Conservation (phyloP, 2,329 filamentous ascomycete species). For the Chlorencoelia australis region DNA sequence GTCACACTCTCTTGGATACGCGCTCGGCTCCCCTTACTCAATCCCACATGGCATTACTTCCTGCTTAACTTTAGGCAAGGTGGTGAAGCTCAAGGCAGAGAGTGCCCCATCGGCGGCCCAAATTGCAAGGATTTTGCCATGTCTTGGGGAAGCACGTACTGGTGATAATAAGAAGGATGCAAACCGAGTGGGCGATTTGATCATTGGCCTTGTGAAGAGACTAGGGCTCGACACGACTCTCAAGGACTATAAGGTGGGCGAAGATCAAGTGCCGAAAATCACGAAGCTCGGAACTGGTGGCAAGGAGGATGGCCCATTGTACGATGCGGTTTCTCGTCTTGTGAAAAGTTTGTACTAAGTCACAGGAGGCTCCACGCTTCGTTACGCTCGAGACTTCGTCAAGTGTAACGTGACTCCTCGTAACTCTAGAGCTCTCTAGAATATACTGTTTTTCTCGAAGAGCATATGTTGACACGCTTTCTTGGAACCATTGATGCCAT, state of each 20-base stretch:
- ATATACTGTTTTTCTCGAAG: too few relatives aligned
- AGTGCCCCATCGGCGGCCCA: background rate
- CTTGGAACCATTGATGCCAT: too few relatives aligned
- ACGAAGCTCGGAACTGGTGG: background rate
- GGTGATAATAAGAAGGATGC: constrained; percentile 5
- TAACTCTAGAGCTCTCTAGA: too few relatives aligned
- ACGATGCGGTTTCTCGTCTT: background rate
- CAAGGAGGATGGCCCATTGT: background rate
- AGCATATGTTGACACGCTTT: too few relatives aligned
- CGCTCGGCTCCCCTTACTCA: constrained; percentile 3
- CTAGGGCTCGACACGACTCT: constrained; percentile 1
- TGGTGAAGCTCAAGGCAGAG: constrained; percentile 4
- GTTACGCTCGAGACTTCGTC: too few relatives aligned
- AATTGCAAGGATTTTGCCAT: constrained; percentile 2
- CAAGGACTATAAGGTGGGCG: background rate
- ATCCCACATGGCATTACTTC: constrained; percentile 6
- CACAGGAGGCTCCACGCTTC: too few relatives aligned
- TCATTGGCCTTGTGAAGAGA: background rate
- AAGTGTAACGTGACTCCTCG: too few relatives aligned
- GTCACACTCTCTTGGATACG: constrained; percentile 4
- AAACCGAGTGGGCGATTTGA: constrained; percentile 1
- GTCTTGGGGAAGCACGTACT: background rate
- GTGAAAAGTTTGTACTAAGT: constrained; percentile 1
- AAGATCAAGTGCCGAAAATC: background rate
- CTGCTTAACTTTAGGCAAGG: constrained; percentile 5